These are phyloP conservation scores for Dioscorea dumetorum DNA, from an alignment of 106 monocot species.

Conservation along the genomic window DNA sequence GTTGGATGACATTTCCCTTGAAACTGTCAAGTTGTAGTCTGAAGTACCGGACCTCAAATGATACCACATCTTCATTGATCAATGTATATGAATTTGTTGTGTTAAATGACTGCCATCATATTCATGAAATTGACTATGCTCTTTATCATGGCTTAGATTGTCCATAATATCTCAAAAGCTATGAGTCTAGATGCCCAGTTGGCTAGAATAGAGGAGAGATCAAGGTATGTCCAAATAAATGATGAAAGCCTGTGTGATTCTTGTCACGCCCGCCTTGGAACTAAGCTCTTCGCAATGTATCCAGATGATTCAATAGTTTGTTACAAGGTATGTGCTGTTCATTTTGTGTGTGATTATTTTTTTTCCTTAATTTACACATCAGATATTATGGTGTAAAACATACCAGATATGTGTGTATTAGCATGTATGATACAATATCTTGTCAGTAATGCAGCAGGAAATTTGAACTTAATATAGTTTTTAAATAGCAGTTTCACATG, in stretches of 20 bases:
- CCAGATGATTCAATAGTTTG: constrained; percentile 94
- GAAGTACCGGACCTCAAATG: no score
- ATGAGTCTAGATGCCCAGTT: constrained; percentile 60
- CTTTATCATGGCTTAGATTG: constrained; percentile 36
- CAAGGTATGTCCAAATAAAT: constrained; percentile 84
- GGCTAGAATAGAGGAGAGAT: constrained; percentile 90
- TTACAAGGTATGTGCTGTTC: constrained; percentile 60
- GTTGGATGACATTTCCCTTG: no score
- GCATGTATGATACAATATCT: no score
- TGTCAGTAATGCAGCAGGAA: no score
- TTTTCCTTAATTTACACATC: no score
- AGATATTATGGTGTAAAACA: no score
- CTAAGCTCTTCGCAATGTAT: constrained; percentile 97
- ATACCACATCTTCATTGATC: no score
- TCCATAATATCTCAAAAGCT: constrained; percentile 65
- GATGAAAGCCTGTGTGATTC: constrained; percentile 86
- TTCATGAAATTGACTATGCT: constrained; percentile 8
- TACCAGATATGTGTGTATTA: no score
- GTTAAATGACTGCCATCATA: background rate
- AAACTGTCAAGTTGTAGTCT: no score
- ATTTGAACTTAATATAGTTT: no score
- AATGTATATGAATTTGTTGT: no score
- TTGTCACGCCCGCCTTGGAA: constrained; percentile 85
- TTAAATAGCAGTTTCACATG: no score
- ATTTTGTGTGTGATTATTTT: background rate